Evolutionary conservation across 306 rosid species (phyloP).

Genomic region (Heteromeles arbutifolia): DNA sequence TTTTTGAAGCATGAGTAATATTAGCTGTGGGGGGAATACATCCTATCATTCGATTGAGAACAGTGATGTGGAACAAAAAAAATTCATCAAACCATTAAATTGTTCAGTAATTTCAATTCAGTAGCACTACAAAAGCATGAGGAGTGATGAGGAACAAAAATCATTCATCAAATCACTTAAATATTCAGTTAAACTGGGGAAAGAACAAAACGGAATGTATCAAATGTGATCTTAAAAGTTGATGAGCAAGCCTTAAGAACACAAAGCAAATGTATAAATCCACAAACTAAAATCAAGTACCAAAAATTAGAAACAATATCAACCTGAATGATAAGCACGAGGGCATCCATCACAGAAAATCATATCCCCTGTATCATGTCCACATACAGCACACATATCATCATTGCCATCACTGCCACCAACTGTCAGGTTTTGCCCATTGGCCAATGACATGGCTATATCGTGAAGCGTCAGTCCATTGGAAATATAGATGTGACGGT

Average conservation of each 20-base stretch:
- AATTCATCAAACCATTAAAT: neutral
- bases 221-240: neutral
- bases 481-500: conserved; percentile 92
- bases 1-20: neutral
- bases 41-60: neutral
- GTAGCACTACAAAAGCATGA: too few species aligned
- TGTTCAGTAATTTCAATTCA: too few species aligned
- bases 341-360: conserved; percentile 87
- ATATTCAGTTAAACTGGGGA: neutral
- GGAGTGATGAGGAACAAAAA: neutral
- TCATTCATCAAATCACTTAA: neutral
- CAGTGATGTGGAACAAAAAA: neutral
- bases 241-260: neutral
- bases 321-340: conserved; percentile 90
- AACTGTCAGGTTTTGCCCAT: conserved; percentile 81
- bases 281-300: neutral
- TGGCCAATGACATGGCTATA: conserved; percentile 89
- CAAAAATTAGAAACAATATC: conserved; percentile 6
- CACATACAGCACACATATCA: conserved; percentile 96
- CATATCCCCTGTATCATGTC: conserved; percentile 75
- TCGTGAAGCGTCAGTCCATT: conserved; percentile 96
- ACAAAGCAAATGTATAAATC: neutral
- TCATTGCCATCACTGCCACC: conserved; percentile 96
- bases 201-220: neutral
- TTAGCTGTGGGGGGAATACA: neutral